Conservation (phyloP, 257 asterid species). For the Voacanga thouarsii region DNA sequence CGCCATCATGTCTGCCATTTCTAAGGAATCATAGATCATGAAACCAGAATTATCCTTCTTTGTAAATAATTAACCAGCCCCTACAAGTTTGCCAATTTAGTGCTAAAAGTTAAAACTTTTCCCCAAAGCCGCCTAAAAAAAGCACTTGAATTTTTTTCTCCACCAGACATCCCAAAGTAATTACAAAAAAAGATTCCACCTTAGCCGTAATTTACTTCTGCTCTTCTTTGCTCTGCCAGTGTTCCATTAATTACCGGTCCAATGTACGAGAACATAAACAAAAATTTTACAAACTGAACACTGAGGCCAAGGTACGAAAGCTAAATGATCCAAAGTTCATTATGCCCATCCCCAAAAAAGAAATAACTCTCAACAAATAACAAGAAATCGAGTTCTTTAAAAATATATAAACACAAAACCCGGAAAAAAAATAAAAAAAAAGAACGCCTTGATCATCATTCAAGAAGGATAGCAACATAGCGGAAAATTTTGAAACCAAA, state of each 20-base stretch:
- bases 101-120: neutral
- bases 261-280: neutral
- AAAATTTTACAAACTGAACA: neutral
- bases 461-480: neutral
- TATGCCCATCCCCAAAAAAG: neutral
- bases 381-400: neutral
- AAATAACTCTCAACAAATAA: neutral
- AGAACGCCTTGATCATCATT: slow-evolving; percentile 3
- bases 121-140: no score
- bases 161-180: neutral
- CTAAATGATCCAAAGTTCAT: neutral
- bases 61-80: neutral
- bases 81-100: neutral
- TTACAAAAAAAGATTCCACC: neutral
- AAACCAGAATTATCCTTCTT: neutral
- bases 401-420: neutral
- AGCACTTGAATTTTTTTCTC: neutral
- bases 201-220: neutral
- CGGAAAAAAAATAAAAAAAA: neutral
- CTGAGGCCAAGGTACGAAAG: neutral
- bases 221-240: neutral
- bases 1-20: neutral
- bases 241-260: neutral
- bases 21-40: neutral
- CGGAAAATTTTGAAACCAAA: neutral